Evolutionary conservation across 768 basidiomycete species (phyloP), one percentile per base, ranked within the genome.

Genomic region (Pleurotus eryngii): DNA sequence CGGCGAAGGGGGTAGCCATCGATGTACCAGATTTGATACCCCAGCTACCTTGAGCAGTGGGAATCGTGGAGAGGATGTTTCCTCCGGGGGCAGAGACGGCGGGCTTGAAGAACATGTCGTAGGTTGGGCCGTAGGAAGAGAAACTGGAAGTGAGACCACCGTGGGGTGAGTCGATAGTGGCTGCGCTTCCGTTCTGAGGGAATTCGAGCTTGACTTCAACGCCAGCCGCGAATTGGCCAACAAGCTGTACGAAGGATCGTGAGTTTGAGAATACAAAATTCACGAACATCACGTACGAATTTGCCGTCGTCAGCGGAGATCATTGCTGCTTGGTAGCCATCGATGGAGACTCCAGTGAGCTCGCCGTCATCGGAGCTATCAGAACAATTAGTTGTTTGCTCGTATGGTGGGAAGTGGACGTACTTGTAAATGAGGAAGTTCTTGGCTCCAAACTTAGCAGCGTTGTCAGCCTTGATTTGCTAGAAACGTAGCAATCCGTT

Each of bases 81-180:
- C 80, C 81, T 7, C 82, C 82, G 0, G 82, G 81, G 4, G 82
- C 78, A 18, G 81, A 70, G 55, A 84, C 64, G 8, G 81, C 72
- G 6, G 83, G 81, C 56, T 82, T 82, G 74, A 81, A 79, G 71
- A 70, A 77, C 59, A 84, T 72, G 63, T 87, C 84, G 64, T 84
- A 79, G 8, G 81, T 76, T 1, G 85, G 85, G 3, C 86, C 86
- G 57, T 80, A 84, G 70, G 71, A 73, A 9, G 81, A 77, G 68
- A 83, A 84, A 18, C 67, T 63, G 1, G 82, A 84, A n/a, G 84
- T 78, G 38, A 84, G 73, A 8, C 85, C 85, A n/a, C 83, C 85
- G 2, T 69, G 67, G 14, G 78, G 72, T 59, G 81, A 78, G 15
- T 78, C 76, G 65, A 80, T 74, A 30, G 77, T 66, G 54, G 72